These are phyloP conservation scores for Scheffersomyces lignosus DNA, from an alignment of 805 yeast genomes.

Conservation along the genomic window DNA sequence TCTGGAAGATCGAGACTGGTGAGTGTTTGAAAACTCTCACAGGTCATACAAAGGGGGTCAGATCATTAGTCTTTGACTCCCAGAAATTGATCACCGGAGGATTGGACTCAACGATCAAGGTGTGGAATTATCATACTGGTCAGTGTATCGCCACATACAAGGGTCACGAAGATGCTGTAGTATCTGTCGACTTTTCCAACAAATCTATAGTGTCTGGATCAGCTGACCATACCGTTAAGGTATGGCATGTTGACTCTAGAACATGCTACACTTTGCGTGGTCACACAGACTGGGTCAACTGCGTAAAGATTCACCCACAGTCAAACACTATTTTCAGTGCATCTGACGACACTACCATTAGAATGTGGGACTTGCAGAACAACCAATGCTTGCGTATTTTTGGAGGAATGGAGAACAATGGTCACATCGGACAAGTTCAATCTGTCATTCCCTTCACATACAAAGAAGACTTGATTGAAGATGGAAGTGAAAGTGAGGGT, in stretches of 20 bases:
- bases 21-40: slow-evolving; percentile 70
- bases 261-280: slow-evolving; percentile 93
- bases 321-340: slow-evolving; percentile 82
- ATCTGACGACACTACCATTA: slow-evolving; percentile 86
- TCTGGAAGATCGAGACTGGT: slow-evolving; percentile 90
- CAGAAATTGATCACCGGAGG: slow-evolving; percentile 92
- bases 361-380: slow-evolving; percentile 90
- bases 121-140: slow-evolving; percentile 96
- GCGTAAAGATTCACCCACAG: slow-evolving; percentile 80
- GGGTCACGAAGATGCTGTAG: slow-evolving; percentile 87
- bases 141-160: slow-evolving; percentile 90
- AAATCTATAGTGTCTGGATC: slow-evolving; percentile 90
- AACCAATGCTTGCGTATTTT: slow-evolving; percentile 78
- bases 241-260: slow-evolving; percentile 94
- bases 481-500: slow-evolving; percentile 41
- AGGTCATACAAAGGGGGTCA: slow-evolving; percentile 90
- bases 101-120: slow-evolving; percentile 84
- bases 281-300: slow-evolving; percentile 88
- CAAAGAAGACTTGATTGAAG: slow-evolving; percentile 58
- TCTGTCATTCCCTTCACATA: slow-evolving; percentile 83
- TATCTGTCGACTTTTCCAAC: slow-evolving; percentile 76
- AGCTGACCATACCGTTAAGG: slow-evolving; percentile 88
- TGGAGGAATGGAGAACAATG: slow-evolving; percentile 70
- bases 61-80: slow-evolving; percentile 81
- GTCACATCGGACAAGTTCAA: slow-evolving; percentile 94